Base-by-base conservation (phyloP, 805 yeast species). In the Phaffomyces opuntiae region DNA sequence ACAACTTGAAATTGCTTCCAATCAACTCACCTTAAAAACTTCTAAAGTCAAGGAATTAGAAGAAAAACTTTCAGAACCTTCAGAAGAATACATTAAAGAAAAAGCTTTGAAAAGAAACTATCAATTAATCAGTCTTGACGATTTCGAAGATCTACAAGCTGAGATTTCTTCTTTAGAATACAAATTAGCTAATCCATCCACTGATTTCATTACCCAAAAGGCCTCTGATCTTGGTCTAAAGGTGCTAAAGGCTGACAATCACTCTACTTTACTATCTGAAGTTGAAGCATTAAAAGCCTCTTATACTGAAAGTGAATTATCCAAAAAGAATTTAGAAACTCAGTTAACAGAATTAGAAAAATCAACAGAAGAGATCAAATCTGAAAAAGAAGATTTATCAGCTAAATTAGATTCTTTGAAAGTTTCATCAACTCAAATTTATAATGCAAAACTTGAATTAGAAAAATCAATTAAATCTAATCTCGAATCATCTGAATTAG, bases 41-140 rank as follows among this genome's bases (percentile, higher is more conserved):
- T 38, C 45, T 1, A 33, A 36, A 12, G 17, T 45, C 13, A 9
- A 32, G 9, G 39, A 38, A 21, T 37, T 56, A 13, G 26, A 53
- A 31, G 9, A 36, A 2, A 42, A 47, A 39, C 7, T 59, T 7
- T 48, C 43, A 6, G 45, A 47, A 9, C 77, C 78, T 3, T 54
- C 65, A 13, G 45, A 55, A 8, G 65, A 55, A 1, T 56, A 52
- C 31, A 44, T 67, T n/a, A 49, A 46, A 34, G 44, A 52, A n/a
- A 54, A 55, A 19, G 69, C 73, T 4, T n/a, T 44, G 2, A 44
- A 24, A 13, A 54, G 48, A 37, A 60, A 63, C 14, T 49, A 57
- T n/a, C 52, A 47, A 21, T 35, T 55, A 24, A 17, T 56, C n/a
- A 52, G 54, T 9, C 44, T 40, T 14, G 48, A 50, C 12, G 53